phyloP scores from a whole-genome alignment of 1,284 basidiomycete species.

The Trichosporon sp. region DNA sequence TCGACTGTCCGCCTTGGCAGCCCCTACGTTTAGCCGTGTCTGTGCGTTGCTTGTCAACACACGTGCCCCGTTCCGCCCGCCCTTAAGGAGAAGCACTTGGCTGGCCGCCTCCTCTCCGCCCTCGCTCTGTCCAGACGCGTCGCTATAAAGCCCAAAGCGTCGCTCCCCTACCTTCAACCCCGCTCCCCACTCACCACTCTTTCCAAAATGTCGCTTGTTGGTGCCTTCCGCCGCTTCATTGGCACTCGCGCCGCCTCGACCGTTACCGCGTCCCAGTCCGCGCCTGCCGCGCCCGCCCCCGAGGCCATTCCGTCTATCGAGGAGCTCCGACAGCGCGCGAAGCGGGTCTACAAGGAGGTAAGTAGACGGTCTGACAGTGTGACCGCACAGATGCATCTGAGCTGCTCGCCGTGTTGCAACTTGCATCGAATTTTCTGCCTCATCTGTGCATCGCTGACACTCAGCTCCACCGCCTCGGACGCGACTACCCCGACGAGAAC shows the following conservation, averaged over 20 bases:
- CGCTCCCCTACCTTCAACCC: constrained; percentile 53
- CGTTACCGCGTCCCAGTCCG: constrained; percentile 2
- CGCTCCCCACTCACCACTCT: constrained; percentile 60
- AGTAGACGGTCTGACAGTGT: background rate
- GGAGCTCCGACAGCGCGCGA: constrained; percentile 35
- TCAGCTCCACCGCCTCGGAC: constrained; percentile 46
- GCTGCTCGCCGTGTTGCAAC: too few relatives aligned
- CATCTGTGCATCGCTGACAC: background rate
- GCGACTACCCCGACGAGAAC: constrained; percentile 47
- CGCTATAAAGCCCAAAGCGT: background rate
- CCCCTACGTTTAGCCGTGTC: background rate
- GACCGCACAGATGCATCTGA: too few relatives aligned
- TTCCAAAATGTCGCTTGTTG: constrained; percentile 8
- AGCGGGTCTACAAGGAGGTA: constrained; percentile 48
- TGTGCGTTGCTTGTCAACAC: background rate
- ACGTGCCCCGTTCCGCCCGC: background rate
- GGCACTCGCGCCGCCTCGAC: constrained; percentile 12
- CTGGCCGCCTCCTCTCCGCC: background rate
- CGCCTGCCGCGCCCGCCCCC: constrained; percentile 3
- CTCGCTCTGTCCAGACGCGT: background rate
- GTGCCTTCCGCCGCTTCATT: constrained; percentile 8
- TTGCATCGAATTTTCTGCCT: background rate
- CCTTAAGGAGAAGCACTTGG: background rate
- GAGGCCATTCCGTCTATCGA: constrained; percentile 7
- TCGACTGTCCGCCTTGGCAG: background rate